Conservation (phyloP, 192 early-diverging fungal genomes). For the Coemansia sp. region DNA sequence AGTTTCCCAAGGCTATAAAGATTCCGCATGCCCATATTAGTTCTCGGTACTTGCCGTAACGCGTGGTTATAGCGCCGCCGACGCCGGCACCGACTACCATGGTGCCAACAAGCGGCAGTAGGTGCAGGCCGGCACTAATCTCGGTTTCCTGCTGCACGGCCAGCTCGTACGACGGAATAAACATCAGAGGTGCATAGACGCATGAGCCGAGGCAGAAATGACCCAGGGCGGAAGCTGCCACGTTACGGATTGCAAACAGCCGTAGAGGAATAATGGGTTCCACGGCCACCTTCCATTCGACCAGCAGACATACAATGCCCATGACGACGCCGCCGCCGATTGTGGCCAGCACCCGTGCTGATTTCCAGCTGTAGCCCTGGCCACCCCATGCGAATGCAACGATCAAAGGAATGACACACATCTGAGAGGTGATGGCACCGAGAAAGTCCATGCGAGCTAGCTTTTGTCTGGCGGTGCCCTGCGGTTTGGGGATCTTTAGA, state of each 20-base stretch:
- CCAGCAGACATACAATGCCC: slow-evolving; percentile 46
- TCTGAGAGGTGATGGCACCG: slow-evolving; percentile 60
- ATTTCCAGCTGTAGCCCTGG: slow-evolving; percentile 68
- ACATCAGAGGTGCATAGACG: slow-evolving; percentile 64
- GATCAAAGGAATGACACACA: slow-evolving; percentile 63
- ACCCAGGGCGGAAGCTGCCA: slow-evolving; percentile 36
- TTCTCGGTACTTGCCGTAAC: slow-evolving; percentile 60
- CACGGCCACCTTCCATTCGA: slow-evolving; percentile 64
- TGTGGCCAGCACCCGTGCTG: slow-evolving; percentile 61
- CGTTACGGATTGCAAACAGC: slow-evolving; percentile 53
- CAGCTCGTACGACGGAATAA: slow-evolving; percentile 66
- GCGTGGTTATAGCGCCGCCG: slow-evolving; percentile 61
- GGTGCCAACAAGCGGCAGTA: slow-evolving; percentile 72
- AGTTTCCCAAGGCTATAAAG: slow-evolving; percentile 65
- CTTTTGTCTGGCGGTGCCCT: slow-evolving; percentile 50
- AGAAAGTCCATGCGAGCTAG: slow-evolving; percentile 66
- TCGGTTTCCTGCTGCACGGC: slow-evolving; percentile 58
- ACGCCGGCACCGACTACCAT: slow-evolving; percentile 66
- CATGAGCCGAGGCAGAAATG: slow-evolving; percentile 42
- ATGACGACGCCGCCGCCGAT: slow-evolving; percentile 46
- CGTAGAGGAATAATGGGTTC: slow-evolving; percentile 64
- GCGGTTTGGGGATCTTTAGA: slow-evolving; percentile 41
- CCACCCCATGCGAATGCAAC: slow-evolving; percentile 81
- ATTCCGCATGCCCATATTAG: slow-evolving; percentile 66
- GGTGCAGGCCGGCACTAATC: slow-evolving; percentile 68